These are phyloP conservation scores for Kodamaea nitidulidarum DNA, from an alignment of 805 yeast species.

Conservation along the genomic window DNA sequence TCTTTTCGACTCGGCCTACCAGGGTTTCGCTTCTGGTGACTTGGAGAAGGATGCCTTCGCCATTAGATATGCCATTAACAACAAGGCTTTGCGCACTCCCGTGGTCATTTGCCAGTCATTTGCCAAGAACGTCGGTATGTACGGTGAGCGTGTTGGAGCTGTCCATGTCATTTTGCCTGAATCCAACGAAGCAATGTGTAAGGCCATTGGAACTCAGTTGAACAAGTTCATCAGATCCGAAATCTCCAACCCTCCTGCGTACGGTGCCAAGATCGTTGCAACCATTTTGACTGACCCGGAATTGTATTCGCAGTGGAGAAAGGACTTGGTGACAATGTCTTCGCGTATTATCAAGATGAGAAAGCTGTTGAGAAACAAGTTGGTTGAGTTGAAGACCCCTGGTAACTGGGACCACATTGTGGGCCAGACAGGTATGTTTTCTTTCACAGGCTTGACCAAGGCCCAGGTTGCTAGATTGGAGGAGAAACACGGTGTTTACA, in stretches of 20 bases:
- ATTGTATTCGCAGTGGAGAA: constrained; percentile 74
- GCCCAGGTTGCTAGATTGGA: constrained; percentile 78
- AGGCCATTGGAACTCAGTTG: constrained; percentile 71
- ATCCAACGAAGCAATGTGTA: constrained; percentile 35
- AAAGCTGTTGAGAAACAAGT: constrained; percentile 53
- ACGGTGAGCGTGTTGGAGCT: constrained; percentile 96
- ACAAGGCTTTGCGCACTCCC: constrained; percentile 39
- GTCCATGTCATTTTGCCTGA: constrained; percentile 65
- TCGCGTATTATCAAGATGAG: constrained; percentile 81
- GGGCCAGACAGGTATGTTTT: constrained; percentile 93
- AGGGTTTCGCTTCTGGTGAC: constrained; percentile 93
- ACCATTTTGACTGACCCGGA: constrained; percentile 64
- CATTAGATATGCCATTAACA: constrained; percentile 56
- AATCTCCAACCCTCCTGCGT: constrained; percentile 90
- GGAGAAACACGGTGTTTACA: constrained; percentile 72
- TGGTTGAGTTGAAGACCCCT: constrained; percentile 66
- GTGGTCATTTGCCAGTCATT: constrained; percentile 87
- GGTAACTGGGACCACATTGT: constrained; percentile 92
- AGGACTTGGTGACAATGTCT: constrained; percentile 83
- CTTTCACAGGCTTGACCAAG: constrained; percentile 80
- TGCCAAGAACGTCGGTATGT: constrained; percentile 94
- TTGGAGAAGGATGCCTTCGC: constrained; percentile 82
- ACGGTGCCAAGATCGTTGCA: constrained; percentile 90
- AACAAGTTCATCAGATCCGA: constrained; percentile 74
- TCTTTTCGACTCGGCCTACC: constrained; percentile 92